Base-by-base conservation (phyloP, 2,329 filamentous ascomycete genomes). In the Fusarium miscanthi region DNA sequence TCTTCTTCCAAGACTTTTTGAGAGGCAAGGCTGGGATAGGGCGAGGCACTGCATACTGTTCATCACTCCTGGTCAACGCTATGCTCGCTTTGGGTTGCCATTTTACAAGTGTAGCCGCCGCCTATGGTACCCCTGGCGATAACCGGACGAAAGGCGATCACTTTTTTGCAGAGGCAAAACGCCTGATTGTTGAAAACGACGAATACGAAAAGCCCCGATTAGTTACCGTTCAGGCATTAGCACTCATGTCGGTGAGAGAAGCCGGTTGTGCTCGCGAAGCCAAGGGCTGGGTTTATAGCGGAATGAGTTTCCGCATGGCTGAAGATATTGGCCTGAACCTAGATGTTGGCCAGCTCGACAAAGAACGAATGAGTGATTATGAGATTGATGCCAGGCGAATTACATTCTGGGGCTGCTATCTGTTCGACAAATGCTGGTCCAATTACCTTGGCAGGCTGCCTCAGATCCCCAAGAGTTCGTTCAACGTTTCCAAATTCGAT, bases 351-450 rank as follows among this genome's bases (percentile, higher is more conserved):
- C 90, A 90, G 13, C 87, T 94, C 65, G 88, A 87, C 64, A 86
- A 84, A 64, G 86, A 88, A 56, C 82, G 85, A 33, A 87, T 95
- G 73, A 90, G 91, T 68, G 94, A 97, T 64, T 88, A 93, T 51
- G 95, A 98, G 80, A 89, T 97, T 42, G 96, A 99, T 82, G 95
- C 94, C 6, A 88, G 96, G 42, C 88, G 93, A 59, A 92, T 98
- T 45, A 98, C 96, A 0, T 98, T 98, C 78, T 98, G 96, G 96
- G 96, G 96, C 11, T 98, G 95, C 80, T 98, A 96, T 81, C 84
- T 97, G n/a, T 97, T 98, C 80, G 96, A 99, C 84, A 98, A 98
- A 87, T 97, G 94, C 81, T 98, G 95, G 95, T 97, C 95, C 54
- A 98, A 98, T 80, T 98, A 98, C 76, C 88, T 98, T 31, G 95